Evolutionary conservation across 164 flowering plant genomes (phyloP), one percentile per base, ranked within the genome.

Genomic region (Brasenia schreberi): DNA sequence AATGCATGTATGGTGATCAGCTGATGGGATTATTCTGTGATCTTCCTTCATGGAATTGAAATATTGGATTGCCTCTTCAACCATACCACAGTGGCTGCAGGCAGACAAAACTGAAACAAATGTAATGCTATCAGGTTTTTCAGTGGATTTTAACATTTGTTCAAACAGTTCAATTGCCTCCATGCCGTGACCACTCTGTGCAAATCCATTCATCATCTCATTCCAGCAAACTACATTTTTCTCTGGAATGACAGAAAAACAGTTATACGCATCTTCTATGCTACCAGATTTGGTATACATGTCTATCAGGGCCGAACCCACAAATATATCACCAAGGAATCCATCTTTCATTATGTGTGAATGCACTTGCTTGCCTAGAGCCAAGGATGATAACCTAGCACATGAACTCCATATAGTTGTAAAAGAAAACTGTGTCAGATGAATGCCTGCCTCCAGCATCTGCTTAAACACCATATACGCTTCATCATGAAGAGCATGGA

Each of bases 201-300:
- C 96, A 81, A 84, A 88, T 39, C 95, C 98, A 69, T 86, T 87
- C 68, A 68, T 62, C 65, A 68, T 19, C 14, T 62, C 62, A 12
- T 62, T 68, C 65, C 70, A 68, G 11, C 65, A 68, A 33, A 68
- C 59, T 14, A 27, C 14, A 61, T 62, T 61, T 42, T 42, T 18
- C 16, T 19, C 44, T 18, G 70, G 65, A 64, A 68, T 68, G 43
- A 11, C 10, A 19, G 19, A 43, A 68, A 92, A 89, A 68, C 79
- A 73, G 39, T 44, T 45, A 16, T 76, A 69, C 2, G 92, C 95
- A 33, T 44, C 82, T 61, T 78, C 83, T 19, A 85, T 77, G 64
- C 84, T 75, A 19, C 96, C 96, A 74, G 87, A 85, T 73, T 87
- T 92, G 19, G 96, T 87, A 75, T 93, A 93, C 52, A 93, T 80